Percentiles rank a stretch among this genome's conserved stretches.
These are phyloP conservation scores for Venturia oleaginea DNA, from an alignment of 2,329 filamentous ascomycete genomes.

Conservation along the genomic window DNA sequence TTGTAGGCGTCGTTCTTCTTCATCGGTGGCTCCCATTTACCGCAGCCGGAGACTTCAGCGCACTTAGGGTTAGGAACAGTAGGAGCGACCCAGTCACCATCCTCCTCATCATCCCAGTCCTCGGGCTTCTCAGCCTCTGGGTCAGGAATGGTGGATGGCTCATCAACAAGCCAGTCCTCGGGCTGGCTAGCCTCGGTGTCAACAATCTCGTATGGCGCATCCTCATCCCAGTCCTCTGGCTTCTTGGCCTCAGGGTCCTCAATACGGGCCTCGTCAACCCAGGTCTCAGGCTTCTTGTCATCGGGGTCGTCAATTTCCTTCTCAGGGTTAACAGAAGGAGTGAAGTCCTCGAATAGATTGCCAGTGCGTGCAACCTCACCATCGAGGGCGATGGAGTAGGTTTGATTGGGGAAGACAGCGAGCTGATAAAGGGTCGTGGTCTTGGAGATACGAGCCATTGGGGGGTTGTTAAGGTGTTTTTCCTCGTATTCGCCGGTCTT, in stretches of 20 bases:
- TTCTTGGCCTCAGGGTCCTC: slow-evolving; percentile 87
- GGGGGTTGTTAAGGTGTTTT: slow-evolving; percentile 87
- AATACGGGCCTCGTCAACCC: slow-evolving; percentile 91
- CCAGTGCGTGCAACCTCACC: slow-evolving; percentile 82
- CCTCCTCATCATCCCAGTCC: slow-evolving; percentile 99
- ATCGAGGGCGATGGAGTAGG: slow-evolving; percentile 85
- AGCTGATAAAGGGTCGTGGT: slow-evolving; percentile 91
- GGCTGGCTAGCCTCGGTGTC: slow-evolving; percentile 87
- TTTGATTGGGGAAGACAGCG: slow-evolving; percentile 94
- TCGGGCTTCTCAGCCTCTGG: slow-evolving; percentile 95
- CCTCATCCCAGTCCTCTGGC: slow-evolving; percentile 98
- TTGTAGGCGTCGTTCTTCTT: slow-evolving; percentile 96
- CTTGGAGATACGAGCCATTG: slow-evolving; percentile 82
- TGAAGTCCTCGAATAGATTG: slow-evolving; percentile 88
- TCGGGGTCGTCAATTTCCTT: slow-evolving; percentile 93
- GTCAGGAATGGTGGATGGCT: slow-evolving; percentile 74
- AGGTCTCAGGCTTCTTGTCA: slow-evolving; percentile 88
- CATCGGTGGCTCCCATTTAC: slow-evolving; percentile 82
- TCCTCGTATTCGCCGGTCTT: slow-evolving; percentile 99
- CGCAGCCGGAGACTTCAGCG: slow-evolving; percentile 84
- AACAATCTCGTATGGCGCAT: slow-evolving; percentile 90
- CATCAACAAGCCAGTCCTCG: slow-evolving; percentile 91
- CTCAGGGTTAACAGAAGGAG: slow-evolving; percentile 82
- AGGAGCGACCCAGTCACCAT: slow-evolving; percentile 91
- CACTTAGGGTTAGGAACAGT: slow-evolving; percentile 95